Conservation (phyloP, 768 basidiomycete species). For the Pulveroboletus sp. region DNA sequence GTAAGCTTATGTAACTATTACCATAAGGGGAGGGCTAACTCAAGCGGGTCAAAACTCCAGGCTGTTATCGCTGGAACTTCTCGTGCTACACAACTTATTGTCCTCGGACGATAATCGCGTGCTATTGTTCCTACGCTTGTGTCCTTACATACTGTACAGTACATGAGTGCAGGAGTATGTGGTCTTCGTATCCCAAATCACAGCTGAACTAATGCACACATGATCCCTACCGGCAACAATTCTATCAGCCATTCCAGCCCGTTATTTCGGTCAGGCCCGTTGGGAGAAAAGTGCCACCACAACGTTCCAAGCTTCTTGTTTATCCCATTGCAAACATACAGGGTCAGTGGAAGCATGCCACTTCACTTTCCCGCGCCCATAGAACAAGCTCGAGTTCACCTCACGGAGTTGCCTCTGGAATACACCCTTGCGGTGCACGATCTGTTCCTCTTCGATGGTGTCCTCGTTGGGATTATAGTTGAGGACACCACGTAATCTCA, state of each 20-base stretch:
- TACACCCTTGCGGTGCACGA: accelerated
- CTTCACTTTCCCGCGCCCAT: accelerated
- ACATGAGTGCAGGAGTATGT: too few species aligned
- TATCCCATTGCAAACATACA: neutral
- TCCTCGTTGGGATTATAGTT: neutral
- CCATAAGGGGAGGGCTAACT: too few species aligned
- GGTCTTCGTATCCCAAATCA: neutral
- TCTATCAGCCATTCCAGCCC: neutral
- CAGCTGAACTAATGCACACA: too few species aligned
- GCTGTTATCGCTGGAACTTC: too few species aligned
- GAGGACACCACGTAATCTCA: constrained; percentile 9
- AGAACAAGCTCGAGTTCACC: neutral
- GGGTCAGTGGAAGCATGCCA: constrained; percentile 6
- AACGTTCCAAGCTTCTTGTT: constrained; percentile 8
- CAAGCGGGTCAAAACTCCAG: too few species aligned
- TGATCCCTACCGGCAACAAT: too few species aligned
- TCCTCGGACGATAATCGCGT: too few species aligned
- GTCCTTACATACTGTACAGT: too few species aligned
- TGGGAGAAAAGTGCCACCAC: constrained; percentile 4
- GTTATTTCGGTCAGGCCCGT: neutral
- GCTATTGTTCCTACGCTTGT: too few species aligned
- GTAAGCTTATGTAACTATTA: too few species aligned
- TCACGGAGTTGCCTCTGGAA: neutral
- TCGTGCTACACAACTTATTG: too few species aligned
- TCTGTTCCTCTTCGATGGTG: accelerated